Evolutionary conservation across 495 filamentous ascomycete genomes (phyloP), one percentile per base, ranked within the genome.

Genomic region (Xylaria scruposa): DNA sequence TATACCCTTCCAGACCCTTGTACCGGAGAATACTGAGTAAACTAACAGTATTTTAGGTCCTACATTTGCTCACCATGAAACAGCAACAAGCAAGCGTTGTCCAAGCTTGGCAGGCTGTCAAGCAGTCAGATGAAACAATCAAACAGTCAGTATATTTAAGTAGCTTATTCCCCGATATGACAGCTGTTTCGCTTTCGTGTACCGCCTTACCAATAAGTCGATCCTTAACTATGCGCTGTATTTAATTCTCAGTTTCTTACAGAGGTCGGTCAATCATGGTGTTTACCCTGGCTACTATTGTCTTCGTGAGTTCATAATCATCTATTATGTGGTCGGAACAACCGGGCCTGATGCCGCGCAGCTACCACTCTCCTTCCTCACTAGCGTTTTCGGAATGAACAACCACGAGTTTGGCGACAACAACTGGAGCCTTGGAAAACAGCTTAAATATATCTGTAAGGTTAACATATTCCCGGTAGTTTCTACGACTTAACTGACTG

Each of bases 31-130:
- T 10, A 10, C 9, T n/a, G 21, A 5, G 21, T 36, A 44, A 53
- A 77, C 72, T 38, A 17, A 40, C 40, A 9, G 17, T 0, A 33
- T 47, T 0, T 10, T 51, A 83, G 82, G 72, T 83, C 13, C 74
- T 79, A 10, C 87, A 88, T 8, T 76, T 90, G 0, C 77, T 90
- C 17, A 82, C 84, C 42, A 80, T 92, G 46, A 91, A 90, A 73
- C 90, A 91, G 68, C 90, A 91, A 63, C 88, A 91, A 70, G 87
- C 89, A 0, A 87, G 88, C 67, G 85, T 90, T 0, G 81, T 90
- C 19, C 86, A 91, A 74, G 85, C 88, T 3, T 85, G 87, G 70
- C 81, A 89, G 56, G 84, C 88, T 0, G 78, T 86, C 1, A 85
- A 85, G 76, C 87, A 90, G 59, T 87, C 87, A 3, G 85, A 88